A percentile compares a stretch with the other conserved stretches of the same genome.
Evolutionary conservation across 495 filamentous ascomycete species (phyloP).

Genomic region (Trichocladium uniseriatum): DNA sequence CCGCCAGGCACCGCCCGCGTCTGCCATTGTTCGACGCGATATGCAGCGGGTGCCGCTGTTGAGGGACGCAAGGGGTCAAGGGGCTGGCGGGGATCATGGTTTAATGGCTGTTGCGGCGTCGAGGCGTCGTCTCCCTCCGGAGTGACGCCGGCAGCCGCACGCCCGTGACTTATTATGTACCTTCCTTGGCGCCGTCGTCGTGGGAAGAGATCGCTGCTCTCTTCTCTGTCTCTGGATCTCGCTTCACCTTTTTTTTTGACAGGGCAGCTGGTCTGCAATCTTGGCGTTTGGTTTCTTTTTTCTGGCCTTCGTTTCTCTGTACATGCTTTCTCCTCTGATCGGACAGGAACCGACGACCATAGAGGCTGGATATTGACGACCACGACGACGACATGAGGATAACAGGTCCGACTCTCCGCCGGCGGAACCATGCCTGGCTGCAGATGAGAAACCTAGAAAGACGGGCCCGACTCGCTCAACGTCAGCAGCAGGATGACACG

Average conservation of each 20-base stretch:
- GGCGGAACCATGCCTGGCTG: constrained; percentile 15
- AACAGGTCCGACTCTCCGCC: constrained; percentile 11
- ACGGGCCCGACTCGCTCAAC: constrained; percentile 1
- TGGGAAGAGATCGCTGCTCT: constrained; percentile 4
- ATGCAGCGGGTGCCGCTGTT: background rate
- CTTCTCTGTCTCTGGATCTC: constrained; percentile 3
- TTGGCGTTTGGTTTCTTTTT: background rate
- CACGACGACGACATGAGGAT: constrained; percentile 9
- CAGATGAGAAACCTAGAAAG: constrained; percentile 10
- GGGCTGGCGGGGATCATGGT: background rate
- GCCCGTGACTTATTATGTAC: constrained; percentile 7
- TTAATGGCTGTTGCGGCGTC: background rate
- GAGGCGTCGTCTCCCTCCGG: background rate
- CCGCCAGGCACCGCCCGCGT: too few relatives aligned
- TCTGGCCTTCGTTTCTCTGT: constrained; percentile 1
- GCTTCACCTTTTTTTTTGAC: constrained; percentile 1
- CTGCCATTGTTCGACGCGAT: background rate
- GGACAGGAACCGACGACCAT: constrained; percentile 6
- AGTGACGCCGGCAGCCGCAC: background rate
- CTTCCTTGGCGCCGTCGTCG: constrained; percentile 1
- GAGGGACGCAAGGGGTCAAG: background rate
- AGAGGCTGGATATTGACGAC: too few relatives aligned
- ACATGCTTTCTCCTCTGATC: constrained; percentile 1
- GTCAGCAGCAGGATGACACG: constrained; percentile 5
- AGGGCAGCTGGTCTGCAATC: constrained; percentile 15